Percentiles rank a stretch among this genome's conserved stretches.
These are phyloP conservation scores for Phaseolus coccineus DNA, from an alignment of 331 rosid species.

Conservation along the genomic window DNA sequence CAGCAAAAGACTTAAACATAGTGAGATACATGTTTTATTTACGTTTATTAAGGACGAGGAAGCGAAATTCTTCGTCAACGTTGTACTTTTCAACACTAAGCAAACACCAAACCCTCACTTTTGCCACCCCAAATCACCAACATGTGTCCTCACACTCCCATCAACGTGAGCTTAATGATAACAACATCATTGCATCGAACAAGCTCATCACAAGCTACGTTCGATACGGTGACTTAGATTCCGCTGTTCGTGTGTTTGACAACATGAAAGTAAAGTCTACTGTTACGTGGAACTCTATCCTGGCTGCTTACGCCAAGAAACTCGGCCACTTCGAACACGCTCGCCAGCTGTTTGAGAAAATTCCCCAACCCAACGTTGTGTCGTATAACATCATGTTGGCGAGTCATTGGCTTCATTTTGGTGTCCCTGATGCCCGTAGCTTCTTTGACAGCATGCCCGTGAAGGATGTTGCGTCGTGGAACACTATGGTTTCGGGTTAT, in stretches of 20 bases:
- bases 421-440: constrained; percentile 52
- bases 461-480: constrained; percentile 77
- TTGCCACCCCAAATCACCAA: not conserved
- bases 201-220: constrained; percentile 58
- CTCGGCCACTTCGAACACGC: constrained; percentile 59
- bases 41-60: constrained; percentile 29
- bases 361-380: constrained; percentile 75
- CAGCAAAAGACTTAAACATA: not conserved
- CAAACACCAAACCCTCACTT: constrained; percentile 11
- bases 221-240: constrained; percentile 61
- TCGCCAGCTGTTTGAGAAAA: constrained; percentile 61
- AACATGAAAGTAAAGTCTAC: constrained; percentile 63
- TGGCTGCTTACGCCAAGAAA: constrained; percentile 57
- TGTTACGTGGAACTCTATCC: constrained; percentile 73
- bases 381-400: constrained; percentile 73
- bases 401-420: constrained; percentile 56
- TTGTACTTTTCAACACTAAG: not conserved
- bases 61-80: constrained; percentile 7
- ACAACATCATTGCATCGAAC: constrained; percentile 52
- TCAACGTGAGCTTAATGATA: constrained; percentile 23
- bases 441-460: constrained; percentile 66
- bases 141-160: constrained; percentile 16
- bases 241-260: constrained; percentile 64
- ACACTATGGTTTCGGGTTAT: constrained; percentile 78
- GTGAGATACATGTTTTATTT: constrained; percentile 36